Conservation (phyloP, 2,329 filamentous ascomycete species). For the Colletotrichum liaoningense region DNA sequence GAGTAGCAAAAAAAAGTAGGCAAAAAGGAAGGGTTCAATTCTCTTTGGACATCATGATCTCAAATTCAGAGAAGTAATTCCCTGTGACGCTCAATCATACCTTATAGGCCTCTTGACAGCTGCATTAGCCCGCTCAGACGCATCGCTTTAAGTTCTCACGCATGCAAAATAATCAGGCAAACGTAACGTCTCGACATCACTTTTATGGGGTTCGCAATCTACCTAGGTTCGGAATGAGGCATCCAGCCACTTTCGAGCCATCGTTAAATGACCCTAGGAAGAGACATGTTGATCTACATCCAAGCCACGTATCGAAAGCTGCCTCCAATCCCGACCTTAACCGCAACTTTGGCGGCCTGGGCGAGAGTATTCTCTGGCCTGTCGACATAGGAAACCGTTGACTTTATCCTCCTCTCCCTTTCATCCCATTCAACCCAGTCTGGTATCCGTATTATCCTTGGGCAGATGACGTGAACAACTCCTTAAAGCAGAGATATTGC, state of each 20-base stretch:
- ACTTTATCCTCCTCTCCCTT: not conserved
- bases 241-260: not conserved
- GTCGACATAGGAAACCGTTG: not conserved
- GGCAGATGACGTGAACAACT: not conserved
- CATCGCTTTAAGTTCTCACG: not conserved
- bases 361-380: not conserved
- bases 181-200: not conserved
- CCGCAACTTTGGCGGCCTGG: not conserved
- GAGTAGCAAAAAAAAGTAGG: too few relatives aligned
- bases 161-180: not conserved
- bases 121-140: not conserved
- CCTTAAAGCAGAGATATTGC: not conserved
- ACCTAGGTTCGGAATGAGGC: not conserved
- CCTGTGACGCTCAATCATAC: too few relatives aligned
- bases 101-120: too few relatives aligned
- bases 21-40: too few relatives aligned
- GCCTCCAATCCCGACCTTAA: not conserved
- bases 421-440: not conserved
- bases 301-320: not conserved
- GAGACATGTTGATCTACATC: not conserved
- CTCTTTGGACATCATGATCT: too few relatives aligned
- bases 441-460: not conserved
- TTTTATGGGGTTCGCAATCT: not conserved
- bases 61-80: too few relatives aligned
- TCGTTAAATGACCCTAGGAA: not conserved